Evolutionary conservation across 2,329 filamentous ascomycete genomes (phyloP), one percentile per base, ranked within the genome.

Genomic region (Zymoseptoria ardabiliae): DNA sequence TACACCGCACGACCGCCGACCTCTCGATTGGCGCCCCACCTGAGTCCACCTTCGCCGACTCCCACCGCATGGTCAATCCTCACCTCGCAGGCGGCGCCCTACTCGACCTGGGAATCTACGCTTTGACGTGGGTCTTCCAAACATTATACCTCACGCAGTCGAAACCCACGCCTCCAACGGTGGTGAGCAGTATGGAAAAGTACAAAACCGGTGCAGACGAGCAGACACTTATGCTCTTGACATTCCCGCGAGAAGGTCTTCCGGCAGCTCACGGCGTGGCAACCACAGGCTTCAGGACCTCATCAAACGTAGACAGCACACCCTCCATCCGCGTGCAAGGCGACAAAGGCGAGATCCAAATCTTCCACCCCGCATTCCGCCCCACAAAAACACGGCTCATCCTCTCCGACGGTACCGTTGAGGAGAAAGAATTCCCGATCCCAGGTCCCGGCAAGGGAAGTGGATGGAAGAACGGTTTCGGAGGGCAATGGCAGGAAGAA

Each of bases 61-160:
- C 81, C 55, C 80, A 91, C 76, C 86, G 91, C 56, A 91, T 96
- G 85, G 83, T 96, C 63, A 95, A 95, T 74, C 81, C 81, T 20
- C 87, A 92, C 68, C 81, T 96, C 51, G 91, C 91, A 0, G 91
- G 91, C 28, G 91, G 91, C 56, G 88, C 87, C 1, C 78, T 95
- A 57, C 81, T 96, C 55, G 91, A 96, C 74, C 79, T 96, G 59
- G 91, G 91, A 62, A 88, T 96, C 74, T 96, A 96, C 78, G 85
- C 89, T 53, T 76, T 96, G 62, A 95, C 90, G 30, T 96, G 91
- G 91, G 82, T 94, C 6, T 95, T 93, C 81, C 90, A 96, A 76
- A 88, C 87, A 51, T 81, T 96, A 25, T 96, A 96, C 76, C 89
- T 91, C 73, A 84, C 88, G 2, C 88, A 92, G 70, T 72, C 77